These are phyloP conservation scores for Penicillium sp. DNA, from an alignment of 2,329 filamentous ascomycete species.

Conservation along the genomic window DNA sequence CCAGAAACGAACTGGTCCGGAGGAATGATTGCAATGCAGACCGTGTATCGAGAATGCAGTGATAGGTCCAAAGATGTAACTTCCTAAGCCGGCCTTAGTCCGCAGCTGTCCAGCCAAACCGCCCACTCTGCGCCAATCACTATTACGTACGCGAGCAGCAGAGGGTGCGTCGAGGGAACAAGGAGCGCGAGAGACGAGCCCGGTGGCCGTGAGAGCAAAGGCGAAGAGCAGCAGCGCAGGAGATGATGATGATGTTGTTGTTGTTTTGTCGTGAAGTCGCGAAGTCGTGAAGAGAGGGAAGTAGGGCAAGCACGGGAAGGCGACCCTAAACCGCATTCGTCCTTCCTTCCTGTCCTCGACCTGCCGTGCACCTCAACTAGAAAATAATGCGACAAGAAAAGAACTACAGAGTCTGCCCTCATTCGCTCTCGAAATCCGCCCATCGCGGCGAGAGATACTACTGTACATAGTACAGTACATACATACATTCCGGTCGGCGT, in stretches of 20 bases:
- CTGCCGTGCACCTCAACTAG: neutral
- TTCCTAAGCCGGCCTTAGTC: constrained; percentile 5
- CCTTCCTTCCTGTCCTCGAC: neutral
- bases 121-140: neutral
- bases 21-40: constrained; percentile 3
- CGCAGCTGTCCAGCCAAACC: neutral
- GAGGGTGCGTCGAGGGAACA: neutral
- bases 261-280: neutral
- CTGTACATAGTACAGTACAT: too few species aligned
- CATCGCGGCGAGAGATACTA: too few species aligned
- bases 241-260: neutral
- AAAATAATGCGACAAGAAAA: too few species aligned
- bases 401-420: too few species aligned
- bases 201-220: neutral
- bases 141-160: too few species aligned
- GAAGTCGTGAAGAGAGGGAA: neutral
- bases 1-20: neutral
- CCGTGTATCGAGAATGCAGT: constrained; percentile 3
- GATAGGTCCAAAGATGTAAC: constrained; percentile 8
- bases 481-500: constrained; percentile 2
- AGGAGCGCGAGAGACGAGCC: neutral
- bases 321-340: neutral
- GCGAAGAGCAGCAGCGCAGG: neutral
- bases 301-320: neutral
- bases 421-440: too few species aligned